These are phyloP conservation scores for Maudiozyma pseudohumilis DNA, from an alignment of 805 yeast genomes.

Conservation along the genomic window DNA sequence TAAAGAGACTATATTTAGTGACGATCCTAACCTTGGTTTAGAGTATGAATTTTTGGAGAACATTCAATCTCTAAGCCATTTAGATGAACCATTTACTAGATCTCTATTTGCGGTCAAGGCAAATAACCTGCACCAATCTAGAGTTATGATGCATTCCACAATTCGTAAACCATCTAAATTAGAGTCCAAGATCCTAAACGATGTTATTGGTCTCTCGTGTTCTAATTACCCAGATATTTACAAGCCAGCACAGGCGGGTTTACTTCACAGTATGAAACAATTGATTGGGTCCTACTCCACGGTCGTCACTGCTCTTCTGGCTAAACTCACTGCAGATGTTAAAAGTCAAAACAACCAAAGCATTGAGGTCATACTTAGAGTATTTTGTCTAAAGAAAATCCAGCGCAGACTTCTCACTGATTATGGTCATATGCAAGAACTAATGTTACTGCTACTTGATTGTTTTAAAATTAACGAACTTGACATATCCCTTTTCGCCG, in stretches of 20 bases:
- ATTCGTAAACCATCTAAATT: constrained; percentile 57
- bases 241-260: constrained; percentile 55
- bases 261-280: constrained; percentile 61
- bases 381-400: constrained; percentile 50
- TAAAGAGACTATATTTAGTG: constrained; percentile 50
- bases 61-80: constrained; percentile 51
- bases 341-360: constrained; percentile 40
- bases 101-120: constrained; percentile 64
- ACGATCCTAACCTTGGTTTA: constrained; percentile 44
- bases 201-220: constrained; percentile 52
- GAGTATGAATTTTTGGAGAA: constrained; percentile 48
- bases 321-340: constrained; percentile 41
- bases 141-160: constrained; percentile 63
- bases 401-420: constrained; percentile 51
- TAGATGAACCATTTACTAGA: constrained; percentile 66
- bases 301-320: constrained; percentile 36
- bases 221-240: constrained; percentile 64
- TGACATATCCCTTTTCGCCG: constrained; percentile 46
- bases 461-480: constrained; percentile 51
- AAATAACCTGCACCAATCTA: constrained; percentile 62
- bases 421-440: constrained; percentile 38
- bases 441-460: constrained; percentile 39
- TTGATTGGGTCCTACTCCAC: constrained; percentile 54
- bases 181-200: constrained; percentile 54
- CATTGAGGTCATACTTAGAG: constrained; percentile 54